Evolutionary conservation across 2,329 filamentous ascomycete genomes (phyloP).

Genomic region (Gnomoniopsis smithogilvyi): DNA sequence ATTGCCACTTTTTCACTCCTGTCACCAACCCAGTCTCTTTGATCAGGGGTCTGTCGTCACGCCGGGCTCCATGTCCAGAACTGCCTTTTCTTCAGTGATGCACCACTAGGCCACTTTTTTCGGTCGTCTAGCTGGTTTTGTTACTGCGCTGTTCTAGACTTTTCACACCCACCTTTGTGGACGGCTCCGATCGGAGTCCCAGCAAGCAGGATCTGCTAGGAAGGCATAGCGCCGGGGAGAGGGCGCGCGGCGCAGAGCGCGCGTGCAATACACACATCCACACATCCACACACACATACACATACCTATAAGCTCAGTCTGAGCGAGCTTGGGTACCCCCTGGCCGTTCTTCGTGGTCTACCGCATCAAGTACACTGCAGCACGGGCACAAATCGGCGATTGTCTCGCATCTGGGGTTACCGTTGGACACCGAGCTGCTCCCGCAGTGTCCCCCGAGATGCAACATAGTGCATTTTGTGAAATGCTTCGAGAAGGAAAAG

Average conservation of each 20-base stretch:
- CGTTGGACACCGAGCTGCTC: slow-evolving; percentile 16
- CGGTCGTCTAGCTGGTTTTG: too few species aligned
- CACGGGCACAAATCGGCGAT: slow-evolving; percentile 7
- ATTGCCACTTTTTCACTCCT: too few species aligned
- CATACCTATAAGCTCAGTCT: neutral
- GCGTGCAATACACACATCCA: neutral
- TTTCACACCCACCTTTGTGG: neutral
- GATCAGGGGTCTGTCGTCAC: too few species aligned
- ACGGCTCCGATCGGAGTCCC: neutral
- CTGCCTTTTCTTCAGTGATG: neutral
- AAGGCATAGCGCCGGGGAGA: neutral
- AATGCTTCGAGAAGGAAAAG: slow-evolving; percentile 11
- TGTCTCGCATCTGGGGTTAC: slow-evolving; percentile 15
- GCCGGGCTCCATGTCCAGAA: neutral
- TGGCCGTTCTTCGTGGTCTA: neutral
- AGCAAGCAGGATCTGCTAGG: neutral
- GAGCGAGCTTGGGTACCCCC: neutral
- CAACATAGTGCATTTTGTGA: neutral
- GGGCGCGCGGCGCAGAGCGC: neutral
- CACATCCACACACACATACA: too few species aligned
- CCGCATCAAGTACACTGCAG: neutral
- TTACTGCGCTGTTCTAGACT: neutral
- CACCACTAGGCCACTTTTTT: neutral
- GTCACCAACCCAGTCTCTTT: too few species aligned
- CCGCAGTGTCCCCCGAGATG: neutral